Conservation (phyloP, 2,329 filamentous ascomycete species). For the Thermothelomyces thermophilus region DNA sequence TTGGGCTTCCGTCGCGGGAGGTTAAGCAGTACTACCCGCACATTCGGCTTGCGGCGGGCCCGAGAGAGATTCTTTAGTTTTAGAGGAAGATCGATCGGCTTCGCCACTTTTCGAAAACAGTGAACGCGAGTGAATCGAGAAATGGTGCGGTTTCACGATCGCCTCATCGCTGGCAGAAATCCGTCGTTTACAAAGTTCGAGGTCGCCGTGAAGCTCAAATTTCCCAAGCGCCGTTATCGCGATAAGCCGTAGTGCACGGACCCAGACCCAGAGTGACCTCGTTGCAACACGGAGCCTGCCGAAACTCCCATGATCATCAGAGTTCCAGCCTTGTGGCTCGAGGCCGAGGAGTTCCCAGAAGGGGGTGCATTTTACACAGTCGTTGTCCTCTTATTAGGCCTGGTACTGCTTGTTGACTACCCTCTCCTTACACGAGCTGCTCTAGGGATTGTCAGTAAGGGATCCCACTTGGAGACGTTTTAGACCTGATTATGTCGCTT, state of each 20-base stretch:
- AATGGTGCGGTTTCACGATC: neutral
- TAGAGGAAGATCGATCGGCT: conserved; percentile 7
- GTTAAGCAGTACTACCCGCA: conserved; percentile 16
- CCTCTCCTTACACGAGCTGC: no score
- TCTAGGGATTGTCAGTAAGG: no score
- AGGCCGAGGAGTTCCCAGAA: no score
- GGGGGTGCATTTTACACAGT: no score
- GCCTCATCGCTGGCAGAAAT: neutral
- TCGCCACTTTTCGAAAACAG: conserved; percentile 6
- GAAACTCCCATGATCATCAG: neutral
- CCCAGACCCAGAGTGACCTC: neutral
- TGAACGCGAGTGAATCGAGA: neutral
- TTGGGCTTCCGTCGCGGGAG: conserved; percentile 9
- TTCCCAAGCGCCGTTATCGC: conserved; percentile 11
- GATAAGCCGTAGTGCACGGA: conserved; percentile 11
- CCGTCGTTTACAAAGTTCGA: neutral
- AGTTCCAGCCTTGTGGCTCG: neutral
- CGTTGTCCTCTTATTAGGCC: no score
- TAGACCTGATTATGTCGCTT: no score
- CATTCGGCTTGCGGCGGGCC: conserved; percentile 16
- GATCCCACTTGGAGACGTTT: no score
- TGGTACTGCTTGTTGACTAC: no score
- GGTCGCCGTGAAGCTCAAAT: conserved; percentile 6
- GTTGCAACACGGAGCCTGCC: neutral
- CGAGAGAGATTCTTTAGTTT: conserved; percentile 3